A percentile compares a stretch with the other conserved stretches of the same genome.
Evolutionary conservation across 768 basidiomycete species (phyloP).

Genomic region (Boletus speciosus): DNA sequence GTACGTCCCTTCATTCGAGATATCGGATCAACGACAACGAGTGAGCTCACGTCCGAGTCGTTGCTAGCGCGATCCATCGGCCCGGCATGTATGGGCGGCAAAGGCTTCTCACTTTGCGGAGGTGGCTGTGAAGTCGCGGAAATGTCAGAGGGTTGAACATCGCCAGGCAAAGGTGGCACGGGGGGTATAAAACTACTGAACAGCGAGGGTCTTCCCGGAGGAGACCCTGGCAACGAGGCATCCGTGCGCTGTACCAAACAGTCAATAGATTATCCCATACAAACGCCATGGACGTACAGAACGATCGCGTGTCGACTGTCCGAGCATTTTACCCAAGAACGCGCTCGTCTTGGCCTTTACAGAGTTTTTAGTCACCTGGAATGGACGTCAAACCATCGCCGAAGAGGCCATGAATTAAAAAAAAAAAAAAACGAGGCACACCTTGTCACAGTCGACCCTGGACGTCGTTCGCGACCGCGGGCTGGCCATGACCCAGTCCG

Average conservation of each 20-base stretch:
- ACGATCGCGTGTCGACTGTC: constrained; percentile 64
- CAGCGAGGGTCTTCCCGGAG: constrained; percentile 29
- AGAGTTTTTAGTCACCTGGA: constrained; percentile 48
- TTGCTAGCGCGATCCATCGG: constrained; percentile 35
- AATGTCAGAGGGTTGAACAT: constrained; percentile 47
- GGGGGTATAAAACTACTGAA: constrained; percentile 38
- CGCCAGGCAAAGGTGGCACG: constrained; percentile 48
- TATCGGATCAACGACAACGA: constrained; percentile 54
- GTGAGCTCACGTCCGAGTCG: constrained; percentile 51
- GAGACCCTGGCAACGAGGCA: constrained; percentile 33
- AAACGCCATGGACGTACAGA: constrained; percentile 44
- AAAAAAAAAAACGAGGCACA: constrained; percentile 18
- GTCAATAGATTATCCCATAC: constrained; percentile 13
- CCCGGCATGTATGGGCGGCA: constrained; percentile 53
- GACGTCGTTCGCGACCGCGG: constrained; percentile 41
- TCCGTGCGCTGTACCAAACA: constrained; percentile 51
- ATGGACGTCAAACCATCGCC: not conserved
- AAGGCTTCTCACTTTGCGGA: constrained; percentile 51
- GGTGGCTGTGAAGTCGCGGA: constrained; percentile 37
- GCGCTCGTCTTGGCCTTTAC: constrained; percentile 79
- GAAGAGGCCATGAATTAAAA: not conserved
- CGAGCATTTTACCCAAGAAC: constrained; percentile 76
- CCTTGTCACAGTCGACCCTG: constrained; percentile 49
- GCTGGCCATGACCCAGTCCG: constrained; percentile 50
- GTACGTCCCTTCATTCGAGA: constrained; percentile 36